Percentiles rank a stretch among this genome's conserved stretches.
phyloP scores from a whole-genome alignment of 352 stramenopile genomes.

The Phytopythium ostracodes region DNA sequence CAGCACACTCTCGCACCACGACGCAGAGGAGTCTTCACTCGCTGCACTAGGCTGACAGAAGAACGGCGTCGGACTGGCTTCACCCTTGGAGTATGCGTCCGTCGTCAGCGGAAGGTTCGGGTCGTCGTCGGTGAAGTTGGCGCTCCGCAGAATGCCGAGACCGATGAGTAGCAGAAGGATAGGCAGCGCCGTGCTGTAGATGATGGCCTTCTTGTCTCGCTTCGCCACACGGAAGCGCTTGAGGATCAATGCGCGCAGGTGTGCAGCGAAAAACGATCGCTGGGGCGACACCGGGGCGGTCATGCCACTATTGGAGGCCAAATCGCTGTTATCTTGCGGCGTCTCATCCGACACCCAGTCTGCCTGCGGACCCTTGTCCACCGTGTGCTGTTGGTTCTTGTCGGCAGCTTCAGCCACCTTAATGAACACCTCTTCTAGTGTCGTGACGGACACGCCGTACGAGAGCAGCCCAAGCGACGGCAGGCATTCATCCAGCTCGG shows the following conservation, averaged over 20 bases:
- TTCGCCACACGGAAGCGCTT: constrained; percentile 64
- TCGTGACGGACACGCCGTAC: constrained; percentile 82
- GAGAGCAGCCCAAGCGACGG: constrained; percentile 37
- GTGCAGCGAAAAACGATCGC: constrained; percentile 26
- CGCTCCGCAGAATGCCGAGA: constrained; percentile 39
- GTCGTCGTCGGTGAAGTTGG: constrained; percentile 33
- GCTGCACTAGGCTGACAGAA: constrained; percentile 32
- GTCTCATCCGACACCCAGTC: no score
- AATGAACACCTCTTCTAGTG: constrained; percentile 81
- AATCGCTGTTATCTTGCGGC: no score
- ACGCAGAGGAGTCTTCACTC: no score
- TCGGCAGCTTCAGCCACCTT: constrained; percentile 53
- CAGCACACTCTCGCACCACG: constrained; percentile 45
- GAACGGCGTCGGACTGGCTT: constrained; percentile 38
- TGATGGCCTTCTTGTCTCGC: constrained; percentile 53
- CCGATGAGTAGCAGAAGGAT: constrained; percentile 52
- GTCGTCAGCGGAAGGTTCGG: constrained; percentile 30
- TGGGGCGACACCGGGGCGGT: no score
- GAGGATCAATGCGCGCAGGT: constrained; percentile 43
- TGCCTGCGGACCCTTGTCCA: no score
- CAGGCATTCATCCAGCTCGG: constrained; percentile 55
- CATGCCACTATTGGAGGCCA: no score
- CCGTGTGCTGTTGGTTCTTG: constrained; percentile 34
- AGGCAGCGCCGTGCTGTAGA: constrained; percentile 53
- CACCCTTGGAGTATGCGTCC: constrained; percentile 13